These are phyloP conservation scores for Telfairia occidentalis DNA, from an alignment of 331 rosid species.

Conservation along the genomic window DNA sequence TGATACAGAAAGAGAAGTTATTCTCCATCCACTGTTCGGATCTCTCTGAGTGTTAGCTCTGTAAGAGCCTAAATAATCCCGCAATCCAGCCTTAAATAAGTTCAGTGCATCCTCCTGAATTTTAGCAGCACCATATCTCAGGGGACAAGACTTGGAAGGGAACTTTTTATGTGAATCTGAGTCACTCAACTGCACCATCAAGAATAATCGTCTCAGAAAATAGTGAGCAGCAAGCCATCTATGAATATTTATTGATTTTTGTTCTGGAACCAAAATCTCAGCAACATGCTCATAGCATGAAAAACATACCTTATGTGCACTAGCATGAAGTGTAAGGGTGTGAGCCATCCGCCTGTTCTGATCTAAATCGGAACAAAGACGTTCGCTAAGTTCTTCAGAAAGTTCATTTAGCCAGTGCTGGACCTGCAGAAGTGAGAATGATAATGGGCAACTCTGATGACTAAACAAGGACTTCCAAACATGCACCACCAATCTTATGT, in stretches of 20 bases:
- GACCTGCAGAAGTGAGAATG: conserved; percentile 38
- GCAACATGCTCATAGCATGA: conserved; percentile 12
- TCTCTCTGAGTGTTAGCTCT: conserved; percentile 32
- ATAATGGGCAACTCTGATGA: conserved; percentile 1
- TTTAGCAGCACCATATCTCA: conserved; percentile 73
- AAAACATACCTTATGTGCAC: conserved; percentile 55
- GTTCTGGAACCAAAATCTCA: conserved; percentile 5
- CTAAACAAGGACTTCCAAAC: neutral
- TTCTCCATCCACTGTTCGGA: conserved; percentile 52
- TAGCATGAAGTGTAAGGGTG: conserved; percentile 67
- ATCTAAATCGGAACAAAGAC: conserved; percentile 63
- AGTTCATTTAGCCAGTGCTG: conserved; percentile 78
- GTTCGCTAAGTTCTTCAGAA: conserved; percentile 76
- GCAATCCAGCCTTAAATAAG: conserved; percentile 77
- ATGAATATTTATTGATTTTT: neutral
- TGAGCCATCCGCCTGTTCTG: conserved; percentile 79
- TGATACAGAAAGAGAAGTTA: conserved; percentile 70
- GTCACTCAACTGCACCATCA: conserved; percentile 43
- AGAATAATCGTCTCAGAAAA: conserved; percentile 16
- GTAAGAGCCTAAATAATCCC: conserved; percentile 48
- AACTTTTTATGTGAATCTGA: conserved; percentile 64
- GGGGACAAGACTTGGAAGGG: conserved; percentile 88
- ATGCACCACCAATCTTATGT: neutral
- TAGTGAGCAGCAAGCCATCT: conserved; percentile 4
- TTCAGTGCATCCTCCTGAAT: conserved; percentile 85